These are phyloP conservation scores for Zalerion maritima DNA, from an alignment of 495 filamentous ascomycete genomes.

Conservation along the genomic window DNA sequence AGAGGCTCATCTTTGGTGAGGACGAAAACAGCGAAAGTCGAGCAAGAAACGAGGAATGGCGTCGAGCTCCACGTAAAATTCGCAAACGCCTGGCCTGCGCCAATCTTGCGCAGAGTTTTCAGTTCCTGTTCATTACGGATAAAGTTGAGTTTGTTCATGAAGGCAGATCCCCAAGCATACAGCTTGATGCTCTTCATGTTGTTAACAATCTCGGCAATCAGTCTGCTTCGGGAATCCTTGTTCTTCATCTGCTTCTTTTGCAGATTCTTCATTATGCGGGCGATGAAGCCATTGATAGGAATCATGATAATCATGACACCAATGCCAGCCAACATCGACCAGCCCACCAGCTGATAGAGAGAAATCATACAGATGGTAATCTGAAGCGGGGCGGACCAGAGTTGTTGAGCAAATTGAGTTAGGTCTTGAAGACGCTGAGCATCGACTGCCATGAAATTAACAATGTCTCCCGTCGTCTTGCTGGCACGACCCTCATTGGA, in stretches of 20 bases:
- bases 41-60: constrained; percentile 94
- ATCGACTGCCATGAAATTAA: constrained; percentile 98
- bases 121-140: constrained; percentile 92
- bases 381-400: constrained; percentile 95
- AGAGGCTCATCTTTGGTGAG: constrained; percentile 64
- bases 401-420: constrained; percentile 85
- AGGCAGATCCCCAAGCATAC: constrained; percentile 92
- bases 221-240: constrained; percentile 81
- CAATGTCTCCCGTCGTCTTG: constrained; percentile 95
- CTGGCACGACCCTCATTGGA: constrained; percentile 84
- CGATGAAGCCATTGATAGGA: constrained; percentile 87
- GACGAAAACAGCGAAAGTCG: constrained; percentile 91
- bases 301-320: constrained; percentile 97
- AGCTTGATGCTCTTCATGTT: constrained; percentile 99
- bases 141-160: constrained; percentile 92
- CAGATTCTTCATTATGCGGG: constrained; percentile 80
- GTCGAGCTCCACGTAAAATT: constrained; percentile 99
- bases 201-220: constrained; percentile 97
- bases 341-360: constrained; percentile 82
- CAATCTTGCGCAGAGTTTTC: constrained; percentile 90
- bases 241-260: constrained; percentile 98
- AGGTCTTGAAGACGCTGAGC: constrained; percentile 89
- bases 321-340: constrained; percentile 93
- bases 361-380: constrained; percentile 91
- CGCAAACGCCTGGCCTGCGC: constrained; percentile 79